Conservation (phyloP, 2,329 filamentous ascomycete genomes). For the Colletotrichum chrysophilum region DNA sequence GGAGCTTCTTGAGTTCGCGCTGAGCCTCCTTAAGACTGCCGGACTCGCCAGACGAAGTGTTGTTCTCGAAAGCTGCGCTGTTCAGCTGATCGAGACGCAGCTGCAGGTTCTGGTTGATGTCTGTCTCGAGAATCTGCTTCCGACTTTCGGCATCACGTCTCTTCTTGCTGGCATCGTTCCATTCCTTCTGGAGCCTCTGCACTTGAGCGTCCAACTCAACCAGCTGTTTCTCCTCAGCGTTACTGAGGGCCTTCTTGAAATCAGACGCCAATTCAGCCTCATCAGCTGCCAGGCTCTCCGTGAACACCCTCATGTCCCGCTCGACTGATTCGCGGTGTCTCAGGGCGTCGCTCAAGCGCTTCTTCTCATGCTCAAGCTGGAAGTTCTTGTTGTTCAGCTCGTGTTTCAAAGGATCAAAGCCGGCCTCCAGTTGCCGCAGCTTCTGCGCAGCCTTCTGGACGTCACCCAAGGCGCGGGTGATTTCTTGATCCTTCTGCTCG, state of each 20-base stretch:
- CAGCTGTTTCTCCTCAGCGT: conserved; percentile 82
- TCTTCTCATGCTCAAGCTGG: conserved; percentile 75
- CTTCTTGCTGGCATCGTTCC: conserved; percentile 74
- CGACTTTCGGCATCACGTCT: conserved; percentile 79
- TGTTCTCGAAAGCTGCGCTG: conserved; percentile 73
- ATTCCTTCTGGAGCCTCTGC: conserved; percentile 77
- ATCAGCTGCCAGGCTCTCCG: conserved; percentile 76
- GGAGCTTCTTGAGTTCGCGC: conserved; percentile 80
- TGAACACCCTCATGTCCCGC: conserved; percentile 75
- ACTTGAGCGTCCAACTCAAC: conserved; percentile 72
- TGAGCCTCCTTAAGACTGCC: conserved; percentile 78
- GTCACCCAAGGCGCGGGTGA: conserved; percentile 85
- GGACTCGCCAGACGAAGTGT: conserved; percentile 47
- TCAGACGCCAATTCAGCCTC: conserved; percentile 83
- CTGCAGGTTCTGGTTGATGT: conserved; percentile 87
- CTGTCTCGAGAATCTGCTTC: conserved; percentile 85
- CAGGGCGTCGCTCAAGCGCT: conserved; percentile 74
- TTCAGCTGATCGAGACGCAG: conserved; percentile 88
- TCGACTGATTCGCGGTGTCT: conserved; percentile 72
- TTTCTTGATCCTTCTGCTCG: conserved; percentile 83
- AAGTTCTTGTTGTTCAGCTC: conserved; percentile 79
- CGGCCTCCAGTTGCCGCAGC: conserved; percentile 77
- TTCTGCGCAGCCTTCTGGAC: conserved; percentile 83
- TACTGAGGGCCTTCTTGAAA: conserved; percentile 88
- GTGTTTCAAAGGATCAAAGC: conserved; percentile 79